phyloP scores from a whole-genome alignment of 257 asterid species.

The Cynanchum wilfordii region DNA sequence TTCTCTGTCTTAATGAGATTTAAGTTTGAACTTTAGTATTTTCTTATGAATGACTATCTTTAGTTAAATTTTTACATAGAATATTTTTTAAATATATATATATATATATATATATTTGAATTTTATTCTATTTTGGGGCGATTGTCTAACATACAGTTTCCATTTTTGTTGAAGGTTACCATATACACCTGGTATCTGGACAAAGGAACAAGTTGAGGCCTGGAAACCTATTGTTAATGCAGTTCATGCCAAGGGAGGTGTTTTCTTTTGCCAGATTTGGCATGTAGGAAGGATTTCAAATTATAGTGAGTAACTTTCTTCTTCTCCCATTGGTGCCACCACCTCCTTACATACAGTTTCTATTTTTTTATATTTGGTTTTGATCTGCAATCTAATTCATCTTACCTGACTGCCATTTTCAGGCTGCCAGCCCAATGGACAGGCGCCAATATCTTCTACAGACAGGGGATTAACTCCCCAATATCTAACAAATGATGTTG shows the following conservation, averaged over 20 bases:
- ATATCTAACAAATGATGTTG: conserved; percentile 4
- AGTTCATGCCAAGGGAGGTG: conserved; percentile 30
- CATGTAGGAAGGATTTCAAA: conserved; percentile 23
- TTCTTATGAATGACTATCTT: conserved; percentile 21
- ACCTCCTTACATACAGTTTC: too few relatives aligned
- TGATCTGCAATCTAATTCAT: neutral
- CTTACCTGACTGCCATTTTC: neutral
- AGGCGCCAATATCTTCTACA: conserved; percentile 28
- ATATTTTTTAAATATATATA: too few relatives aligned
- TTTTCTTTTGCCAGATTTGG: conserved; percentile 30
- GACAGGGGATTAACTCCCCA: conserved; percentile 18
- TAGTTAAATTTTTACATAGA: too few relatives aligned
- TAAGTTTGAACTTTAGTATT: too few relatives aligned
- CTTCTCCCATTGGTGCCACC: neutral
- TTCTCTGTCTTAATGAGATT: neutral
- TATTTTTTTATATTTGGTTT: too few relatives aligned
- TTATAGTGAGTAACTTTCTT: conserved; percentile 6
- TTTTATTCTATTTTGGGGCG: too few relatives aligned
- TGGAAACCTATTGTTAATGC: conserved; percentile 31
- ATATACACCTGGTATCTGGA: conserved; percentile 26
- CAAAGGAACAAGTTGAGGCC: conserved; percentile 28
- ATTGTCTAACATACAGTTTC: neutral
- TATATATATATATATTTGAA: too few relatives aligned
- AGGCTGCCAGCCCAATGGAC: conserved; percentile 30
- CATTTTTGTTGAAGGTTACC: neutral